Conservation (phyloP, 305 asterid genomes). For the Striga hermonthica region DNA sequence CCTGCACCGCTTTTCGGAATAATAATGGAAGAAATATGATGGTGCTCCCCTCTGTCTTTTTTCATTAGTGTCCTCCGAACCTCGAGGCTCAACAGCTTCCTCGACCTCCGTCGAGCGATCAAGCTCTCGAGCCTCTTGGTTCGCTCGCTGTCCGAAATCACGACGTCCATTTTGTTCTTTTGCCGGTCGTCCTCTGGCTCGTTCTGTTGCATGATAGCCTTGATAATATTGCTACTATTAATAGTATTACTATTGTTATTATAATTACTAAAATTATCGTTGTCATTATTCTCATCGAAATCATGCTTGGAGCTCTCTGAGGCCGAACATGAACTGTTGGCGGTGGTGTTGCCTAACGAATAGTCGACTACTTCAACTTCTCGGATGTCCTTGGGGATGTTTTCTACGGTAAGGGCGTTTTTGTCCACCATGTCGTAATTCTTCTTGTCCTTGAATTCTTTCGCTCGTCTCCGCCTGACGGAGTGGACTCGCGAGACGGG, state of each 20-base stretch:
- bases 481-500: constrained; percentile 52
- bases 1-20: constrained; percentile 41
- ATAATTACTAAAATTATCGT: constrained; percentile 27
- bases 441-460: constrained; percentile 36
- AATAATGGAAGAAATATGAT: constrained; percentile 36
- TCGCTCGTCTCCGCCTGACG: constrained; percentile 57
- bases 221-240: background rate
- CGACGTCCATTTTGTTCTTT: constrained; percentile 55
- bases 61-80: constrained; percentile 49
- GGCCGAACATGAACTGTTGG: constrained; percentile 24
- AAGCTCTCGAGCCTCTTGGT: constrained; percentile 75
- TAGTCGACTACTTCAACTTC: constrained; percentile 41
- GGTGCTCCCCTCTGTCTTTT: constrained; percentile 35
- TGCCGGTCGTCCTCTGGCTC: constrained; percentile 43
- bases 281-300: background rate
- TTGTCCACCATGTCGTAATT: constrained; percentile 42
- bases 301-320: background rate
- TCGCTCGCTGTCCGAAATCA: constrained; percentile 61
- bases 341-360: background rate
- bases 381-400: constrained; percentile 48
- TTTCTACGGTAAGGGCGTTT: constrained; percentile 39
- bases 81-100: constrained; percentile 49
- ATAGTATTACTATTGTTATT: background rate
- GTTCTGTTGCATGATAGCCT: background rate
- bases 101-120: constrained; percentile 74